Base-by-base conservation (phyloP, 2,329 filamentous ascomycete species). In the Cercospora zeina region DNA sequence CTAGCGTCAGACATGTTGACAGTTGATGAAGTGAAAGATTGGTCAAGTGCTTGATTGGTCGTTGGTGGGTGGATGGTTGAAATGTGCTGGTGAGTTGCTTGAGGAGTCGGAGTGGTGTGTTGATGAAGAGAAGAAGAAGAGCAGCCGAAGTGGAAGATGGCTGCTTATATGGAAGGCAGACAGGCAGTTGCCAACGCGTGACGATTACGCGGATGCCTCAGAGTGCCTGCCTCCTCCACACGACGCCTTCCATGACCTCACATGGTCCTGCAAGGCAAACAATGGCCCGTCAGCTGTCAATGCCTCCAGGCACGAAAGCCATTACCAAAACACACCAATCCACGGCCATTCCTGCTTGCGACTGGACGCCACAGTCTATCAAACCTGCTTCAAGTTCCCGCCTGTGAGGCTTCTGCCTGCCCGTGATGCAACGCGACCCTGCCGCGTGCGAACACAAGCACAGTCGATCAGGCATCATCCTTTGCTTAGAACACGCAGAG, bases 1-100 rank as follows among this genome's bases (percentile, higher is more conserved):
- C 79, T 81, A 70, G 76, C 58, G 77, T 87, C 85, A 81, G 85
- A 83, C 84, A 86, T 86, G 74, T 69, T 83, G 76, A 70, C 67
- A 63, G 65, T 70, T 63, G 58, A 68, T 68, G 59, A 9, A 24
- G 11, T 51, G 24, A 7, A 34, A 54, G 65, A 59, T 57, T 62
- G 57, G 56, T 65, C 65, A 65, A 51, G 62, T 56, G 49, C 66
- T 63, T 70, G 67, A 34, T 13, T 53, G 49, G 21, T 21, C 33
- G 49, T 6, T 53, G 49, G 58, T 58, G 50, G 56, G 54, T 45
- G 65, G 61, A 39, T 63, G 68, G 65, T 63, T 47, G 62, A 27
- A 31, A 61, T 50, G 37, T 31, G 51, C n/a, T 64, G 58, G 61
- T 24, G 16, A 13, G 3, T 47, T 47, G 62, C 49, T 64, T 58